Evolutionary conservation across 176 grass and related monocot species (phyloP).

Genomic region (Musa acuminata): DNA sequence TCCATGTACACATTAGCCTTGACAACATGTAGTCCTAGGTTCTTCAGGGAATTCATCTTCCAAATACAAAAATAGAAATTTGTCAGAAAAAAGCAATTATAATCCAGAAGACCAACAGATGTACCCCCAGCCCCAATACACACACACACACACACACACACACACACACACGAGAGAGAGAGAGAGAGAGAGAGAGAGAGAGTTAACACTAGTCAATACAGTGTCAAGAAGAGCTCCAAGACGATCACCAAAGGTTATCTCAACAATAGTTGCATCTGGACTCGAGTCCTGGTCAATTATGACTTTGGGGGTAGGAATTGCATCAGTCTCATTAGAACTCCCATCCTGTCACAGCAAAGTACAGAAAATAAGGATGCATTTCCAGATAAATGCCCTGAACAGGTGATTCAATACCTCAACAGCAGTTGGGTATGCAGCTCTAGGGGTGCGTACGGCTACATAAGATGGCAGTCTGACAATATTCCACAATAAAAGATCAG

Average conservation of each 20-base stretch:
- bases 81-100: background rate
- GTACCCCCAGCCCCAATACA: background rate
- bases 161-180: no score
- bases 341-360: slow-evolving; percentile 55
- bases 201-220: slow-evolving; percentile 28
- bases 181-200: no score
- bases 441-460: slow-evolving; percentile 50
- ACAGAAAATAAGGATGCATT: slow-evolving; percentile 38
- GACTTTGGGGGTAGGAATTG: slow-evolving; percentile 86
- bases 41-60: slow-evolving; percentile 83
- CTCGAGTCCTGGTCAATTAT: slow-evolving; percentile 97
- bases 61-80: slow-evolving; percentile 18
- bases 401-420: slow-evolving; percentile 71
- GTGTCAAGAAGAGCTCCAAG: slow-evolving; percentile 97
- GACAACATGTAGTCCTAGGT: slow-evolving; percentile 79
- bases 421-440: slow-evolving; percentile 54
- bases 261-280: slow-evolving; percentile 84
- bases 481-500: slow-evolving; percentile 4
- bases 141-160: slow-evolving; percentile 12
- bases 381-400: slow-evolving; percentile 32
- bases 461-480: slow-evolving; percentile 21
- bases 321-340: slow-evolving; percentile 55
- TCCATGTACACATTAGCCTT: slow-evolving; percentile 90
- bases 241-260: slow-evolving; percentile 91
- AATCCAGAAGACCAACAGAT: background rate